Conservation (phyloP, 768 basidiomycete species). For the Panellus pusillus region DNA sequence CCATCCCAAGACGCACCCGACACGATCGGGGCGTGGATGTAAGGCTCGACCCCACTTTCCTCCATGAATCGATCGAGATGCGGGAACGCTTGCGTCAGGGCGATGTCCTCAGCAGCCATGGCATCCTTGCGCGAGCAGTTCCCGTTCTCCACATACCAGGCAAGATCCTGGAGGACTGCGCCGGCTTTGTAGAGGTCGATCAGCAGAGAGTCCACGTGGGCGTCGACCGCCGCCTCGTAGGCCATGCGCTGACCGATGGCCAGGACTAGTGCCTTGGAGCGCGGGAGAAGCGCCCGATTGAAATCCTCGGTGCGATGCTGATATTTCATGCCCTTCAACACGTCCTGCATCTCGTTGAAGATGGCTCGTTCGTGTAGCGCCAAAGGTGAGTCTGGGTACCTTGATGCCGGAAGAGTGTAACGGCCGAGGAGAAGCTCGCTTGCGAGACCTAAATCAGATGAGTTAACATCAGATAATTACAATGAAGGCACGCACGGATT, state of each 20-base stretch:
- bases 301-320: constrained; percentile 13
- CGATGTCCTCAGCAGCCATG: neutral
- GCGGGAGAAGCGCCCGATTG: constrained; percentile 23
- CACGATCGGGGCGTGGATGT: neutral
- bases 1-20: neutral
- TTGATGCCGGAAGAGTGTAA: constrained; percentile 14
- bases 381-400: constrained; percentile 13
- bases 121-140: constrained; percentile 1
- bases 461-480: neutral
- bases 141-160: constrained; percentile 32
- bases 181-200: constrained; percentile 28
- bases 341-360: constrained; percentile 6
- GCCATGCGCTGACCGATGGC: constrained; percentile 38
- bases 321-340: neutral
- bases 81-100: neutral
- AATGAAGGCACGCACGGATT: constrained; percentile 27
- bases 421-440: constrained; percentile 19
- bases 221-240: constrained; percentile 34
- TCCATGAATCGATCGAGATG: neutral
- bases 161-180: constrained; percentile 25
- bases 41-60: neutral
- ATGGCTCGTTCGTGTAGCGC: constrained; percentile 18
- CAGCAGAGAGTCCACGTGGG: constrained; percentile 24
- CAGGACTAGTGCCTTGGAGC: constrained; percentile 25
- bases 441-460: constrained; percentile 15